phyloP scores from a whole-genome alignment of 495 filamentous ascomycete species.

The Xylaria flabelliformis region DNA sequence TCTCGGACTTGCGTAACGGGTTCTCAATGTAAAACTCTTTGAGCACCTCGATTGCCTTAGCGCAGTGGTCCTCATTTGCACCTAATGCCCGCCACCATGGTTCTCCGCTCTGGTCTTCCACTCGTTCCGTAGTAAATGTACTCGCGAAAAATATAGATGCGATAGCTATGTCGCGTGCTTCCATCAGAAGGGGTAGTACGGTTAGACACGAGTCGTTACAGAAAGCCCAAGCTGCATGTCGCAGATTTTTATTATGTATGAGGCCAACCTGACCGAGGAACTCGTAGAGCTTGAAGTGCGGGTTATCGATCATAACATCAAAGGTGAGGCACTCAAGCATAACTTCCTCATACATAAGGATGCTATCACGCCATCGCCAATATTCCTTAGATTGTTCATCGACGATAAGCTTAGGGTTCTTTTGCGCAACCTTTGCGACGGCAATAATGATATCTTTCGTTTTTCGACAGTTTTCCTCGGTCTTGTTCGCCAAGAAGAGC shows the following conservation, averaged over 20 bases:
- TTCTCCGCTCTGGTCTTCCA: conserved; percentile 77
- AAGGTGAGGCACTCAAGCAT: conserved; percentile 93
- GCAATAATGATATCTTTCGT: conserved; percentile 92
- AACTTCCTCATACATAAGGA: conserved; percentile 87
- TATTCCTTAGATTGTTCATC: conserved; percentile 97
- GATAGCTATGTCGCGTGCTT: conserved; percentile 79
- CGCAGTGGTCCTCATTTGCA: conserved; percentile 67
- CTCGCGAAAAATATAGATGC: conserved; percentile 86
- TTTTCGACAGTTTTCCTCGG: conserved; percentile 93
- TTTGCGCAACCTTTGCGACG: conserved; percentile 92
- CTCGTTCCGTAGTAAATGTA: conserved; percentile 67
- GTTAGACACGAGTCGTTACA: conserved; percentile 88
- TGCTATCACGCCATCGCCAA: conserved; percentile 94
- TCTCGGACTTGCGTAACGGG: conserved; percentile 57
- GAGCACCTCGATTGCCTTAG: conserved; percentile 71
- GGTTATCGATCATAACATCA: conserved; percentile 85
- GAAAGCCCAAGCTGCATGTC: conserved; percentile 89
- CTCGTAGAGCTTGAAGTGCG: conserved; percentile 81
- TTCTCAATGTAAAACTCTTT: conserved; percentile 76
- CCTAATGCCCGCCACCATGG: conserved; percentile 84
- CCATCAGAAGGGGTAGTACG: conserved; percentile 81
- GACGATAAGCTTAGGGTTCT: conserved; percentile 82
- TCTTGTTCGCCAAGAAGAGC: conserved; percentile 93
- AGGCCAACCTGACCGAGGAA: conserved; percentile 72
- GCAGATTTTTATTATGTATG: conserved; percentile 73